These are phyloP conservation scores for Pythium angustatum DNA, from an alignment of 352 stramenopile genomes.

Conservation along the genomic window DNA sequence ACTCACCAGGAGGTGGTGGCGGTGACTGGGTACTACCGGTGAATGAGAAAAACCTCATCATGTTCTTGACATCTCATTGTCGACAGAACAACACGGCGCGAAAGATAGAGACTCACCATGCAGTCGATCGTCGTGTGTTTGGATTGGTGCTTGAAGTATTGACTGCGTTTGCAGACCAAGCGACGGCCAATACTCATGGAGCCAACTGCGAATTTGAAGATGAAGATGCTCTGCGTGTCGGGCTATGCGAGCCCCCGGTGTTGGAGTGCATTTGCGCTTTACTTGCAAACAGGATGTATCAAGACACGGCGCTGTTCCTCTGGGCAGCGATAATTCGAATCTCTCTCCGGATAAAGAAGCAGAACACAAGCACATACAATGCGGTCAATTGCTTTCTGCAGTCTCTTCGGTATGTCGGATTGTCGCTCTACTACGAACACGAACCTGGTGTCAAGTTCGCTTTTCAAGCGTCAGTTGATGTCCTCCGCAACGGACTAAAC, in stretches of 20 bases:
- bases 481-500: constrained; percentile 33
- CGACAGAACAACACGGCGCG: constrained; percentile 32
- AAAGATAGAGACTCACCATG: constrained; percentile 14
- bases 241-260: constrained; percentile 38
- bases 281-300: constrained; percentile 34
- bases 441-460: constrained; percentile 30
- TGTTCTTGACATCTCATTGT: constrained; percentile 55
- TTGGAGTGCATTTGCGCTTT: constrained; percentile 52
- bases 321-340: constrained; percentile 44
- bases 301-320: constrained; percentile 38
- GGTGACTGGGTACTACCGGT: constrained; percentile 21
- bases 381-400: constrained; percentile 55
- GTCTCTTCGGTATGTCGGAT: constrained; percentile 45
- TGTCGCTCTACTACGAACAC: constrained; percentile 43
- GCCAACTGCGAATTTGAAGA: constrained; percentile 20
- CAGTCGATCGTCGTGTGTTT: constrained; percentile 38
- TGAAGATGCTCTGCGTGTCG: constrained; percentile 32
- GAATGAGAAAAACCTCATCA: constrained; percentile 40
- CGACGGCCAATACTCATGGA: background rate
- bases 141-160: constrained; percentile 47
- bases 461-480: constrained; percentile 26
- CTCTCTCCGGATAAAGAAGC: constrained; percentile 34
- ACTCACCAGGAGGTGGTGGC: constrained; percentile 10
- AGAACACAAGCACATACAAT: constrained; percentile 46
- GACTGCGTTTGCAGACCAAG: constrained; percentile 29